Evolutionary conservation across 805 yeast species (phyloP).

Genomic region (Komagataella phaffii): DNA sequence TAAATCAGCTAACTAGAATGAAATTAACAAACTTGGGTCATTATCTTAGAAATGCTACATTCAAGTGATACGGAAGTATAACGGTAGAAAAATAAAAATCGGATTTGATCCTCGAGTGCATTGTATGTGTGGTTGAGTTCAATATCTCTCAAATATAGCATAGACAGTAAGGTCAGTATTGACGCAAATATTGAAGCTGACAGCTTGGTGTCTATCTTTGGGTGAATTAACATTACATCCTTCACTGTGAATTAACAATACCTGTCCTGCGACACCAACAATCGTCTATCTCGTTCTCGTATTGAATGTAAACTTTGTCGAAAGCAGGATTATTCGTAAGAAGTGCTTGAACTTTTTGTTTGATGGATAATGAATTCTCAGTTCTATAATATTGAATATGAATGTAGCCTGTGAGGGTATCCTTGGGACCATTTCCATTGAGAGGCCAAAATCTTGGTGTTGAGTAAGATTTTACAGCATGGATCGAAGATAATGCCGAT

Average conservation of each 20-base stretch:
- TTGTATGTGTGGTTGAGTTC: too few species aligned
- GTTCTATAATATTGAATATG: slow-evolving; percentile 57
- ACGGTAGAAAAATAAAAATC: too few species aligned
- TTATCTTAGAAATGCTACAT: too few species aligned
- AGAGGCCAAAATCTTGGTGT: slow-evolving; percentile 89
- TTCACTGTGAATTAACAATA: neutral
- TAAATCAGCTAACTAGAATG: too few species aligned
- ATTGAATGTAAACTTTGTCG: slow-evolving; percentile 16
- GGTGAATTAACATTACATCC: too few species aligned
- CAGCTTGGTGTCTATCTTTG: too few species aligned
- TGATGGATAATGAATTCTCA: slow-evolving; percentile 15
- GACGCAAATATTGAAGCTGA: too few species aligned
- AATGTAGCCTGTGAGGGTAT: slow-evolving; percentile 56
- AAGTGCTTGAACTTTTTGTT: slow-evolving; percentile 14
- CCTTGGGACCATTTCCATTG: slow-evolving; percentile 16
- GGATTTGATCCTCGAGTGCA: too few species aligned
- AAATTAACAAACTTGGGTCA: too few species aligned
- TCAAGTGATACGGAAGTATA: too few species aligned
- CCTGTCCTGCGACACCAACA: slow-evolving; percentile 19
- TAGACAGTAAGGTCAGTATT: too few species aligned
- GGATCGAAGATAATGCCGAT: slow-evolving; percentile 51
- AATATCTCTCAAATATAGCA: too few species aligned
- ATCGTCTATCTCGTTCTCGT: slow-evolving; percentile 23
- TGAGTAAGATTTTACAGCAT: slow-evolving; percentile 76
- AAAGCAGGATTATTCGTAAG: slow-evolving; percentile 10